Base-by-base conservation (phyloP, 2,329 filamentous ascomycete species). In the Acephala macrosclerotiorum region DNA sequence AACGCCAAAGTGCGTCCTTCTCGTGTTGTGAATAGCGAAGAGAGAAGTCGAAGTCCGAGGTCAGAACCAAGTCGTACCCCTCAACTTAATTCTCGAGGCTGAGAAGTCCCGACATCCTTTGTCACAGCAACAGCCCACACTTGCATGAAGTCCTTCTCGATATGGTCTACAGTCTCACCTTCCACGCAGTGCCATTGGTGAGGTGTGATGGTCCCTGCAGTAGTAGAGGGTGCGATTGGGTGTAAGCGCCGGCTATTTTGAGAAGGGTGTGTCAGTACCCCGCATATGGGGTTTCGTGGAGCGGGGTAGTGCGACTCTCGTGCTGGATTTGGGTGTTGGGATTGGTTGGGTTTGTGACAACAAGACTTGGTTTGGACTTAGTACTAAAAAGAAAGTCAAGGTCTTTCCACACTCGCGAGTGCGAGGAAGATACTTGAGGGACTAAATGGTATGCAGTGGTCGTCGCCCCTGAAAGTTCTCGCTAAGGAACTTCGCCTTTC, bases 221-320 rank as follows among this genome's bases (percentile, higher is more conserved):
- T 57, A 40, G 29, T 22, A 8, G 18, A 2, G 8, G 55, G 18
- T 1, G 2, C 38, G 55, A 57, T 57, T 57, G 55, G 55, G 55
- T 57, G 55, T 22, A 18, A 38, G 55, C n/a, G 33, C n/a, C 55
- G 55, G 55, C 4, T 57, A 57, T 36, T 57, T 36, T 22, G 29
- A 33, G 55, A 12, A 12, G 22, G 35, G 55, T 29, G 33, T 22
- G 9, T 2, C 22, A 33, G 49, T 26, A 35, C 35, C 29, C 55
- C 35, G 55, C 29, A 40, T 35, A 57, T 57, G 22, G 55, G 55
- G 55, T 57, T 57, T 57, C 55, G 35, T 18, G 55, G 25, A 36
- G 55, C 55, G 55, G 55, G 55, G 55, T 57, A 57, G 55, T 9
- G 29, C 29, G n/a, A 25, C 55, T 57, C 45, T 49, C 45, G 45